Evolutionary conservation across 768 basidiomycete species (phyloP).

Genomic region (Boletus sp.): DNA sequence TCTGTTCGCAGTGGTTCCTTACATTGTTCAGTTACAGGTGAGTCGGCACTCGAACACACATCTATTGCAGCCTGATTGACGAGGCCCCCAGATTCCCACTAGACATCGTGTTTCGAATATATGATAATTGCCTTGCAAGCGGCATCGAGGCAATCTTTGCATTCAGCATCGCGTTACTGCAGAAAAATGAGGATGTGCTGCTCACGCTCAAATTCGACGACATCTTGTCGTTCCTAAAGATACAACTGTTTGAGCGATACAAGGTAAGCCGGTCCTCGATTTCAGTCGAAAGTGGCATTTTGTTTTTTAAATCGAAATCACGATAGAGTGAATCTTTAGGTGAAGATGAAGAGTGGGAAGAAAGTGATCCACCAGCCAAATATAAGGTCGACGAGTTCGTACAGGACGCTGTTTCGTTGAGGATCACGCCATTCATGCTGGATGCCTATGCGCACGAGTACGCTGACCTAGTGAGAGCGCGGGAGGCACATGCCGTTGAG

Average conservation of each 20-base stretch:
- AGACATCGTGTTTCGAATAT: conserved; percentile 92
- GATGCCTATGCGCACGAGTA: conserved; percentile 89
- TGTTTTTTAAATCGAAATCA: background rate
- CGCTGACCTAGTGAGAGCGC: conserved; percentile 70
- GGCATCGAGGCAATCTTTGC: conserved; percentile 97
- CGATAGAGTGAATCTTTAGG: conserved; percentile 28
- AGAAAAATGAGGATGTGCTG: conserved; percentile 81
- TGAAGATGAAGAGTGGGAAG: conserved; percentile 28
- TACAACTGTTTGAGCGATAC: conserved; percentile 78
- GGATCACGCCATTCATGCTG: conserved; percentile 94
- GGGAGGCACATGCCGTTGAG: conserved; percentile 80
- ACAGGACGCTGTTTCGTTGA: conserved; percentile 76
- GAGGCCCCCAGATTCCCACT: conserved; percentile 72
- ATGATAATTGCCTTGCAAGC: conserved; percentile 93
- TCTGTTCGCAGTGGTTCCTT: conserved; percentile 97
- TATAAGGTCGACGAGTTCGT: conserved; percentile 84
- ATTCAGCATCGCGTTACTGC: conserved; percentile 83
- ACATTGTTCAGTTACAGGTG: conserved; percentile 95
- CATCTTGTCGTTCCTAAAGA: conserved; percentile 81
- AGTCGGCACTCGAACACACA: conserved; percentile 15
- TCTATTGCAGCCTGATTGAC: background rate
- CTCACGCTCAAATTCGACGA: conserved; percentile 88
- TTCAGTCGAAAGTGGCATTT: background rate
- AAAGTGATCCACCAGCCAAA: conserved; percentile 20
- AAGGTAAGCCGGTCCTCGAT: conserved; percentile 34